These are phyloP conservation scores for Inga leiocalycina DNA, from an alignment of 306 rosid genomes.

Conservation along the genomic window DNA sequence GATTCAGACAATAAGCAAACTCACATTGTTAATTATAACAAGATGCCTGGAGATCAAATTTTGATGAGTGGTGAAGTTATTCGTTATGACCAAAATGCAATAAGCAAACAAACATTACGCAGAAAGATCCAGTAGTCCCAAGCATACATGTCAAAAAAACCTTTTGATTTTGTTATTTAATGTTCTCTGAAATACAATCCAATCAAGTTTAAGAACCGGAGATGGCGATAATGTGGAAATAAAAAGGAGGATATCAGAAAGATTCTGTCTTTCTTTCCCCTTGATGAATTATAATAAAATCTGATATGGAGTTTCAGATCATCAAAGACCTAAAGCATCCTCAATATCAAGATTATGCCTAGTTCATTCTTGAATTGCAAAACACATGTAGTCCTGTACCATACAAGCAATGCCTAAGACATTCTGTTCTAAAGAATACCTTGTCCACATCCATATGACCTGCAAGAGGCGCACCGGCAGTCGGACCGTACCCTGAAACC, in stretches of 20 bases:
- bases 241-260: not conserved
- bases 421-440: slow-evolving; percentile 47
- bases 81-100: not conserved
- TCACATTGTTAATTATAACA: not conserved
- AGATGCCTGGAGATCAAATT: not conserved
- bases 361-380: not conserved
- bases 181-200: too few relatives aligned
- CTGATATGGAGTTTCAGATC: not conserved
- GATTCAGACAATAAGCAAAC: not conserved
- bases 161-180: too few relatives aligned
- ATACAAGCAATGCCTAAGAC: not conserved
- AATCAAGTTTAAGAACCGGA: not conserved
- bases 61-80: not conserved
- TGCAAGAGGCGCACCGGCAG: slow-evolving; percentile 94
- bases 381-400: not conserved
- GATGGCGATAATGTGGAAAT: not conserved
- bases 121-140: not conserved
- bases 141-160: not conserved
- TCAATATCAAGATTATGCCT: not conserved
- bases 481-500: slow-evolving; percentile 87
- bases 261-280: not conserved
- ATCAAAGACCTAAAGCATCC: not conserved
- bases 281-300: not conserved
- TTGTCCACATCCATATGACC: slow-evolving; percentile 95
- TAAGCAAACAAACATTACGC: too few relatives aligned